Percentiles rank a stretch among this genome's conserved stretches.
phyloP scores from a whole-genome alignment of 257 asterid genomes.

The Primulina huaijiensis region DNA sequence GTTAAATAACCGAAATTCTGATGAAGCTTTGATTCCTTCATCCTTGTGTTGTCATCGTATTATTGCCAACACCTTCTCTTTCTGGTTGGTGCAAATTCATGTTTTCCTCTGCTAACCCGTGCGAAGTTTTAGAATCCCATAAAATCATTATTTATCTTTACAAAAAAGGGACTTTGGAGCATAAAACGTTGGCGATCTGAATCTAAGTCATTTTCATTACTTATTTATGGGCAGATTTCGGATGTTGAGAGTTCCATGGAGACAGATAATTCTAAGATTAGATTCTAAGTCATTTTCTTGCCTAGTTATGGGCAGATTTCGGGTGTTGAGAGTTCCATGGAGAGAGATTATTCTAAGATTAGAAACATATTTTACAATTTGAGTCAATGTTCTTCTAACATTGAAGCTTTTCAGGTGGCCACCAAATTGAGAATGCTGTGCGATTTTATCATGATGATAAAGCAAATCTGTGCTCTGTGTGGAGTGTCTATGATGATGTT shows the following conservation, averaged over 20 bases:
- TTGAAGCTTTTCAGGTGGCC: conserved; percentile 42
- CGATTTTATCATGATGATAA: conserved; percentile 32
- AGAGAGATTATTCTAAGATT: neutral
- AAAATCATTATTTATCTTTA: neutral
- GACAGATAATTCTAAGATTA: neutral
- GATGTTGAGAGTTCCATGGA: neutral
- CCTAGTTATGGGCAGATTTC: neutral
- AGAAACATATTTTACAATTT: conserved; percentile 13
- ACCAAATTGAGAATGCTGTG: conserved; percentile 28
- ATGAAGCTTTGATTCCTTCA: no score
- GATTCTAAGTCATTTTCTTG: neutral
- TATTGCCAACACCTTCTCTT: no score
- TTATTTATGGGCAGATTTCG: neutral
- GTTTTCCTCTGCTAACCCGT: neutral
- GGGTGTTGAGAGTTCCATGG: neutral
- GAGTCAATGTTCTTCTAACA: conserved; percentile 22
- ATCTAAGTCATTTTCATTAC: neutral
- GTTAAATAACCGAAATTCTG: no score
- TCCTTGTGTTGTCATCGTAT: no score
- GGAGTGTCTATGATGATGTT: conserved; percentile 31
- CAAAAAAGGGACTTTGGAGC: neutral
- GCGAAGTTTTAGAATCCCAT: neutral
- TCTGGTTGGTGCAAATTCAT: neutral
- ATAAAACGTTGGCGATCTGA: neutral
- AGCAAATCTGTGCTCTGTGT: conserved; percentile 24